Base-by-base conservation (phyloP, 805 yeast species). In the Zygoascus flipseniorum region DNA sequence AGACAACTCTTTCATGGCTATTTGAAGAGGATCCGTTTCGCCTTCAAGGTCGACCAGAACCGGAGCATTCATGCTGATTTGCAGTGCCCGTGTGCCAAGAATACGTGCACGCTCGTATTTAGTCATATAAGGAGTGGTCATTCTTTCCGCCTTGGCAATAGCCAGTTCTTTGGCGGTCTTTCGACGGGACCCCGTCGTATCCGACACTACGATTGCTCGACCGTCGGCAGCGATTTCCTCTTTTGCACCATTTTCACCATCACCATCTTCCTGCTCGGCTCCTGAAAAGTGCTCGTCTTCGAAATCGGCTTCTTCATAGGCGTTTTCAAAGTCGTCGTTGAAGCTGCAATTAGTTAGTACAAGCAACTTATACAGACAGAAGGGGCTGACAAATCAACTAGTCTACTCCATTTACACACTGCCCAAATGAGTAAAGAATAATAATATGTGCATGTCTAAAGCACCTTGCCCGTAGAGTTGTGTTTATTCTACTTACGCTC, bases 121-220 rank as follows among this genome's bases (percentile, higher is more conserved):
- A 54, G 99, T 93, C 98, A 93, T 90, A 69, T 92, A 93, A 52
- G 99, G 99, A 5, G 99, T 93, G 13, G 99, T 93, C 28, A 89
- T 79, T 70, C 99, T 81, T 59, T 86, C 75, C 20, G 88, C 96
- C 62, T 80, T 87, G 54, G 97, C 86, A 56, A 93, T 89, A 18
- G 97, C 95, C 64, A 88, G 80, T 61, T 86, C 93, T 61, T 77
- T 83, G 58, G 80, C 75, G 8, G 92, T 79, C 66, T 85, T 86
- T 76, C 81, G 64, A 77, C 78, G 57, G 63, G 65, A 52, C 67
- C 62, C 54, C 52, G 16, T 84, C 77, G 50, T 89, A 84, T 50
- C 76, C 63, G 93, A 86, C 57, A 80, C 79, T 54, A 89, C 77
- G 50, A 89, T 79, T 43, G 82, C 80, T 61, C 82, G 79, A 2